These are phyloP conservation scores for Moniliophthora roreri DNA, from an alignment of 1,284 basidiomycete species.

Conservation along the genomic window DNA sequence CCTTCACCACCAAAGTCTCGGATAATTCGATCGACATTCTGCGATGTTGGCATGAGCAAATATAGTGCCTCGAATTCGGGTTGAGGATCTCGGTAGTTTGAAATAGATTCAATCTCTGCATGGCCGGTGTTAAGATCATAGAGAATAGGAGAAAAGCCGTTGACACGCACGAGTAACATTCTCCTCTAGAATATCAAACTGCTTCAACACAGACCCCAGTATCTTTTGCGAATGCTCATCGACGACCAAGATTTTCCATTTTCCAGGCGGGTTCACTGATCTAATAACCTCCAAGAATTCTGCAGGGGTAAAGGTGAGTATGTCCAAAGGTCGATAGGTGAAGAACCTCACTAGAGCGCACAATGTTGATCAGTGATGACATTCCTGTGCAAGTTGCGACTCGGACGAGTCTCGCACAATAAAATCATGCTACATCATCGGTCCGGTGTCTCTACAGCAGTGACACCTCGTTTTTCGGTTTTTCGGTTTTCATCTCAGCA, in stretches of 20 bases:
- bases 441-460: not conserved
- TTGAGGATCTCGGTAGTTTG: slow-evolving; percentile 73
- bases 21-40: slow-evolving; percentile 92
- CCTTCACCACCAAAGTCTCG: slow-evolving; percentile 70
- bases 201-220: slow-evolving; percentile 85
- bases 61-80: slow-evolving; percentile 88
- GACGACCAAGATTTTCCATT: slow-evolving; percentile 97
- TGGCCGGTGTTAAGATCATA: slow-evolving; percentile 3
- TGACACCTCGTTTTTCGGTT: not conserved
- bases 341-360: slow-evolving; percentile 49
- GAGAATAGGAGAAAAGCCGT: not conserved
- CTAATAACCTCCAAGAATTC: slow-evolving; percentile 81
- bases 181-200: slow-evolving; percentile 91
- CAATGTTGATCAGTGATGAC: slow-evolving; percentile 54
- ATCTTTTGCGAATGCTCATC: slow-evolving; percentile 90
- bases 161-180: slow-evolving; percentile 84
- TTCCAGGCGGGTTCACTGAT: slow-evolving; percentile 75
- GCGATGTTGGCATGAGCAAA: slow-evolving; percentile 90
- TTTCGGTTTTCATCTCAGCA: not conserved
- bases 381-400: not conserved
- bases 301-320: slow-evolving; percentile 26
- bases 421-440: too few species aligned
- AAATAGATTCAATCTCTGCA: slow-evolving; percentile 78
- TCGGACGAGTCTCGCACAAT: not conserved
- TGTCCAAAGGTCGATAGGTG: not conserved